Evolutionary conservation across 306 rosid genomes (phyloP).

Genomic region (Begonia loranthoides): DNA sequence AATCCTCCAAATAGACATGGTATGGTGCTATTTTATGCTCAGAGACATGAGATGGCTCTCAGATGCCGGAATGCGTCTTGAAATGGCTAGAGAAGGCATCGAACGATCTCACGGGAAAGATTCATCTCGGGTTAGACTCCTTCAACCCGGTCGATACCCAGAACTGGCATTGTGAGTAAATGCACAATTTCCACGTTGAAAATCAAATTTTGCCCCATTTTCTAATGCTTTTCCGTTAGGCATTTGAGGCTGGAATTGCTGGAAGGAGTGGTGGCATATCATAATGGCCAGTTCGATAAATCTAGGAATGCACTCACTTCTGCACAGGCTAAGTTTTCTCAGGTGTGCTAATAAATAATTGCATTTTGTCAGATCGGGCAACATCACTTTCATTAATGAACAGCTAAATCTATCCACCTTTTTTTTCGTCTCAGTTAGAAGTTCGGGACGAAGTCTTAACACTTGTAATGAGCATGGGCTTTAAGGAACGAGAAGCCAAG

Average conservation of each 20-base stretch:
- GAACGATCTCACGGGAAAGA: constrained; percentile 83
- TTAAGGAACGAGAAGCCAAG: constrained; percentile 47
- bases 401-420: background rate
- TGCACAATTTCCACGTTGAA: constrained; percentile 9
- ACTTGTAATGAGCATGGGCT: constrained; percentile 83
- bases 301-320: constrained; percentile 43
- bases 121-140: constrained; percentile 56
- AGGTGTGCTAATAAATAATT: constrained; percentile 24
- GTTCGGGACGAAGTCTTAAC: constrained; percentile 80
- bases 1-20: constrained; percentile 91
- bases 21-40: constrained; percentile 98
- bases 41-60: constrained; percentile 73
- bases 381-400: background rate
- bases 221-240: constrained; percentile 15
- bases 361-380: background rate
- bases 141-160: constrained; percentile 73
- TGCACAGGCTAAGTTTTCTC: constrained; percentile 46
- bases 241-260: constrained; percentile 79
- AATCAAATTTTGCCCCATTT: constrained; percentile 6
- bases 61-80: constrained; percentile 76
- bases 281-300: constrained; percentile 54
- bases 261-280: constrained; percentile 93
- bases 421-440: constrained; percentile 40
- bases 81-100: constrained; percentile 54
- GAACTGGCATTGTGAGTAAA: constrained; percentile 77